Conservation (phyloP, 2,329 filamentous ascomycete genomes). For the Colletotrichum paranaense region DNA sequence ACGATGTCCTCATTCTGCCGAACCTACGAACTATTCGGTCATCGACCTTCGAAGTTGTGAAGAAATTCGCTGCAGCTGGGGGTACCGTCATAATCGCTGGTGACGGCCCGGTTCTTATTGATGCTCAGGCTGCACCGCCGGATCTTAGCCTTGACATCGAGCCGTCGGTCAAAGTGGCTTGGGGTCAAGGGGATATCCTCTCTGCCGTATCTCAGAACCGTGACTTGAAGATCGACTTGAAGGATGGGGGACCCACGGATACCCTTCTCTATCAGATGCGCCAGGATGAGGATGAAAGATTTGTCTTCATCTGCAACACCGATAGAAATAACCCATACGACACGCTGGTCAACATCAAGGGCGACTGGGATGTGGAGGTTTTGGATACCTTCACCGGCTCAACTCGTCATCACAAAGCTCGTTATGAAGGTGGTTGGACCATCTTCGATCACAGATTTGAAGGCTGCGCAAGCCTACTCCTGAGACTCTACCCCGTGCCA, state of each 20-base stretch:
- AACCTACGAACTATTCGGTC: slow-evolving; percentile 45
- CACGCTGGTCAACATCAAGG: slow-evolving; percentile 40
- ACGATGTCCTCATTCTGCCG: slow-evolving; percentile 45
- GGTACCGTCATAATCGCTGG: slow-evolving; percentile 26
- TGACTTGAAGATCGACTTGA: slow-evolving; percentile 3
- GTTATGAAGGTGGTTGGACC: slow-evolving; percentile 38
- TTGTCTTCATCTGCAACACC: slow-evolving; percentile 46
- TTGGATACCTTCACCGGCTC: slow-evolving; percentile 43
- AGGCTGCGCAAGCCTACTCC: slow-evolving; percentile 43
- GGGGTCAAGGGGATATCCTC: background rate
- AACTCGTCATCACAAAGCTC: slow-evolving; percentile 15
- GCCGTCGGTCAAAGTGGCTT: background rate
- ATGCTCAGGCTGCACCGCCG: slow-evolving; percentile 2
- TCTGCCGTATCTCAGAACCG: background rate
- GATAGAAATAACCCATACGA: slow-evolving; percentile 38
- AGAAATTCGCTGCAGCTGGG: slow-evolving; percentile 37
- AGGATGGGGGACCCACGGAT: slow-evolving; percentile 14
- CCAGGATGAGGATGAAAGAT: slow-evolving; percentile 42
- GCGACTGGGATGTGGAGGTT: slow-evolving; percentile 41
- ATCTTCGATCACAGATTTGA: slow-evolving; percentile 41
- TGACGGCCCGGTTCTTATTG: background rate
- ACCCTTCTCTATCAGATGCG: slow-evolving; percentile 45
- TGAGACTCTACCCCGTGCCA: slow-evolving; percentile 34
- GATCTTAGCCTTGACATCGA: background rate
- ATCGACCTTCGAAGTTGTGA: slow-evolving; percentile 41